Conservation (phyloP, 2,329 filamentous ascomycete genomes). For the Xylariaceae sp. region DNA sequence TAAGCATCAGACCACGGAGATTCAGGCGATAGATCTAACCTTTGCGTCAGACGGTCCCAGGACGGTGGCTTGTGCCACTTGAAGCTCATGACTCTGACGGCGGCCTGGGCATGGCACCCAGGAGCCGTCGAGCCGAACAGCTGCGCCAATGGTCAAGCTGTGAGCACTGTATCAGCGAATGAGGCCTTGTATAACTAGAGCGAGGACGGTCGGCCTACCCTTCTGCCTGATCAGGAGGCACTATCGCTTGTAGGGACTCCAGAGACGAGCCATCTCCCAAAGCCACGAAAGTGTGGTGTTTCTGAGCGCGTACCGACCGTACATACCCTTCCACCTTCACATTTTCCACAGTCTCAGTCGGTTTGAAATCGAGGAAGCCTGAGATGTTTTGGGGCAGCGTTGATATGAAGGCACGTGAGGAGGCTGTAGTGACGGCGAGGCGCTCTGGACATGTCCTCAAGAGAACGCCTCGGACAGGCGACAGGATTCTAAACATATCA, state of each 20-base stretch:
- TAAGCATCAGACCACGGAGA: conserved; percentile 22
- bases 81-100: conserved; percentile 73
- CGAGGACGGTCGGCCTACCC: conserved; percentile 50
- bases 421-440: not conserved
- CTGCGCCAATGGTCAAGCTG: conserved; percentile 76
- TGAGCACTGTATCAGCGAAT: conserved; percentile 28
- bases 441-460: conserved; percentile 13
- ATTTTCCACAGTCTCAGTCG: conserved; percentile 39
- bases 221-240: conserved; percentile 64
- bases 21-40: conserved; percentile 45
- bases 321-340: conserved; percentile 72
- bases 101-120: conserved; percentile 68
- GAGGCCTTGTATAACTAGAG: conserved; percentile 10
- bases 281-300: conserved; percentile 74
- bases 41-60: conserved; percentile 74
- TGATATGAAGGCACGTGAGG: conserved; percentile 23
- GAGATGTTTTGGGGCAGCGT: conserved; percentile 44
- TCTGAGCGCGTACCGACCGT: conserved; percentile 80
- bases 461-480: conserved; percentile 22
- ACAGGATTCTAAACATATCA: conserved; percentile 23
- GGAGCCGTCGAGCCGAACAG: conserved; percentile 68
- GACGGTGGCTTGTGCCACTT: conserved; percentile 62
- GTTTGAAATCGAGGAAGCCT: conserved; percentile 50
- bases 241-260: conserved; percentile 71
- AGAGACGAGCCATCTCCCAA: conserved; percentile 83